These are phyloP conservation scores for Aureobasidium zeae DNA, from an alignment of 2,329 filamentous ascomycete species.

Conservation along the genomic window DNA sequence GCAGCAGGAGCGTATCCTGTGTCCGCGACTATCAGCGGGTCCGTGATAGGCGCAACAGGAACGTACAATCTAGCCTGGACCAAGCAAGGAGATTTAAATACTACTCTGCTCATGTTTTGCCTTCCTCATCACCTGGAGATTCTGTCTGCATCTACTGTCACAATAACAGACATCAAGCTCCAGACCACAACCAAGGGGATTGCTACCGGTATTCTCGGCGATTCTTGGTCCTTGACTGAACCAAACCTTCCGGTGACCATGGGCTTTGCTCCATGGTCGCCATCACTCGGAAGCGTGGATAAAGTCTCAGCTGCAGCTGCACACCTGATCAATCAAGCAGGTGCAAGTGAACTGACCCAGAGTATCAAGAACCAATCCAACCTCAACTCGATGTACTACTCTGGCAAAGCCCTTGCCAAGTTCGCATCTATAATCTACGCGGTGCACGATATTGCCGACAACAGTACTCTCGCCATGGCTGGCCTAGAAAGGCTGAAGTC, in stretches of 20 bases:
- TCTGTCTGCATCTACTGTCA: slow-evolving; percentile 53
- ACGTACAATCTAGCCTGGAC: slow-evolving; percentile 64
- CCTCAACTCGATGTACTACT: slow-evolving; percentile 83
- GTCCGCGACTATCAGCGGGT: slow-evolving; percentile 55
- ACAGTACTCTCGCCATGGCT: slow-evolving; percentile 44
- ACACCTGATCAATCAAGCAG: slow-evolving; percentile 47
- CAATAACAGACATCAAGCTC: slow-evolving; percentile 47
- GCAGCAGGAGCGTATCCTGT: slow-evolving; percentile 67
- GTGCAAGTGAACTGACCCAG: slow-evolving; percentile 60
- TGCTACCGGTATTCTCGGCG: slow-evolving; percentile 61
- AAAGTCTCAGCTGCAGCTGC: slow-evolving; percentile 38
- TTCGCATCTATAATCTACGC: slow-evolving; percentile 39
- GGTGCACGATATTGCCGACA: slow-evolving; percentile 45
- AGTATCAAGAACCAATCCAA: slow-evolving; percentile 65
- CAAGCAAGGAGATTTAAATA: slow-evolving; percentile 55
- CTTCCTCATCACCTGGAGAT: slow-evolving; percentile 77
- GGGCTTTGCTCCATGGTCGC: slow-evolving; percentile 70
- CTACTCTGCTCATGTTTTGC: slow-evolving; percentile 70
- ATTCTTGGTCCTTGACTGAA: slow-evolving; percentile 72
- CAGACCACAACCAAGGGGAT: slow-evolving; percentile 79
- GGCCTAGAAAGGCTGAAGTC: slow-evolving; percentile 42
- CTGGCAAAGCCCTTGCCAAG: slow-evolving; percentile 52
- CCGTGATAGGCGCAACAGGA: slow-evolving; percentile 49
- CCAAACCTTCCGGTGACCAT: slow-evolving; percentile 61
- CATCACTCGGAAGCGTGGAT: slow-evolving; percentile 33